Base-by-base conservation (phyloP, 2,329 filamentous ascomycete species). In the Intubia oerlemansii region DNA sequence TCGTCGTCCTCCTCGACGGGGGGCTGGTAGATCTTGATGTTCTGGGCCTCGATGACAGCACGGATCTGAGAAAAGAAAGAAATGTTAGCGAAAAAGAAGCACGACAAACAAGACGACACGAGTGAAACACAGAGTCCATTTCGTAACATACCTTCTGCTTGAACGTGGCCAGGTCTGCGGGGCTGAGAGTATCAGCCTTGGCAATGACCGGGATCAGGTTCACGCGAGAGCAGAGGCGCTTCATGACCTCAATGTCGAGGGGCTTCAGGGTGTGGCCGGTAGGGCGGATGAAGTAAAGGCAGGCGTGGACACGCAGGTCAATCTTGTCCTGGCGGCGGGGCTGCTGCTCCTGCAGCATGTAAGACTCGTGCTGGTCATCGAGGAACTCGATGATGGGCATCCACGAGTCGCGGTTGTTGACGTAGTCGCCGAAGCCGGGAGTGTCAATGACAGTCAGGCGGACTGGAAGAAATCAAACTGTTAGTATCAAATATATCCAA, bases 321-420 rank as follows among this genome's bases (percentile, higher is more conserved):
- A 98, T 98, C 70, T 95, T 98, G 65, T 98, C 88, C 47, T 77
- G 74, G 48, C 88, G 82, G 56, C 81, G 81, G 44, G 90, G 88
- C 60, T 98, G 88, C 59, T 98, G 88, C 70, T 98, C 88, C 65
- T 98, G 88, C 51, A 98, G 68, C 88, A 98, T 98, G 59, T 98
- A 98, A 21, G 88, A 98, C 66, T 98, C 88, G 55, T 98, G 90
- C 67, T 98, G 88, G 59, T 98, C 88, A 57, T 98, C 88, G 46
- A 98, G 67, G 64, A 98, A 98, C 58, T 98, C 88, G 56, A 98
- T 95, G 51, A 98, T 95, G 51, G 88, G 88, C 68, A 92, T 90
- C 88, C 88, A 98, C 38, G 88, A 95, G 57, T 98, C 88, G 49
- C 85, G 79, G 70, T 98, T 98, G 76, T 98, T 98, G 53, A 98